phyloP scores from a whole-genome alignment of 169 alveolate species.

The Nephromyces sp. region DNA sequence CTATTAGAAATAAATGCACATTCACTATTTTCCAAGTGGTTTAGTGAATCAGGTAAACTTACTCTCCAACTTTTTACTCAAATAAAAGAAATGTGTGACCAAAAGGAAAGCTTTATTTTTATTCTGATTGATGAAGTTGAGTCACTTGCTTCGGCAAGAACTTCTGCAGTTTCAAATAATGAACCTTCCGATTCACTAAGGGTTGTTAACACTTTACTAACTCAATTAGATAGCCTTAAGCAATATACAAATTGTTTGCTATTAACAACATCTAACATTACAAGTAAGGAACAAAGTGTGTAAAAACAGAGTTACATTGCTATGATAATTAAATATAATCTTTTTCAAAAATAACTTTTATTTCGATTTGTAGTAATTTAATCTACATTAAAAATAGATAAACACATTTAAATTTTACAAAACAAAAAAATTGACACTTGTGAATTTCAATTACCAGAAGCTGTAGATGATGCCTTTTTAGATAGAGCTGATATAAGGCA shows the following conservation, averaged over 20 bases:
- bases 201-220: constrained; percentile 59
- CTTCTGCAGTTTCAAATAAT: constrained; percentile 45
- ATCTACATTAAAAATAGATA: neutral
- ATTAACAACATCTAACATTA: constrained; percentile 58
- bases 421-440: neutral
- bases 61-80: constrained; percentile 48
- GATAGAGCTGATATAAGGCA: constrained; percentile 62
- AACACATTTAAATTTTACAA: no score
- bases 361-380: neutral
- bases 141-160: constrained; percentile 54
- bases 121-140: constrained; percentile 63
- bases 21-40: constrained; percentile 60
- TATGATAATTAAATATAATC: no score
- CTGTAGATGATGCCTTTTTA: constrained; percentile 59
- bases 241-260: constrained; percentile 48
- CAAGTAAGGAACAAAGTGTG: constrained; percentile 37
- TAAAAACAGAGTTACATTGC: no score
- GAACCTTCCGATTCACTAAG: constrained; percentile 64
- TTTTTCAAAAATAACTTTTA: no score
- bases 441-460: constrained; percentile 25
- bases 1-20: constrained; percentile 57
- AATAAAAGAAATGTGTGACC: constrained; percentile 37
- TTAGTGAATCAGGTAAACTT: constrained; percentile 64
- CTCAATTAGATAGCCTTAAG: constrained; percentile 56
- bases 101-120: constrained; percentile 45